Evolutionary conservation across 2,329 filamentous ascomycete genomes (phyloP).

Genomic region (Penicillium sp.): DNA sequence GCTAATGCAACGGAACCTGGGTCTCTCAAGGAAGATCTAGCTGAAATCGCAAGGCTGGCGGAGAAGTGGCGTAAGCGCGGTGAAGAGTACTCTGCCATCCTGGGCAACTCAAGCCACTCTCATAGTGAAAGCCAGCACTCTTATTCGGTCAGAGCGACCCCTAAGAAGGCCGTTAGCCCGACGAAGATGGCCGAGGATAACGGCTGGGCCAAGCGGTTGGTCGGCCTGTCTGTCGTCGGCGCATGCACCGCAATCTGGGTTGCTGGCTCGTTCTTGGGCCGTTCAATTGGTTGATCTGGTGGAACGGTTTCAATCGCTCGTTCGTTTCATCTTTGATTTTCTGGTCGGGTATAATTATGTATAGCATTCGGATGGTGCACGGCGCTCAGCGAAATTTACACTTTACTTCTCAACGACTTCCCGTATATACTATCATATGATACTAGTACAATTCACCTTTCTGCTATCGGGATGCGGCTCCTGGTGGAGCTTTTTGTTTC

Average conservation of each 20-base stretch:
- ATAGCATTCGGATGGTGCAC: constrained; percentile 19
- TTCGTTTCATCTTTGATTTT: not conserved
- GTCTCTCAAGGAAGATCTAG: constrained; percentile 69
- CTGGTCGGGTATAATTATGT: not conserved
- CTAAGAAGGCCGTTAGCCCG: constrained; percentile 49
- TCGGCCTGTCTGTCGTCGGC: constrained; percentile 41
- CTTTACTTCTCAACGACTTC: not conserved
- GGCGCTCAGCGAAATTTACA: constrained; percentile 11
- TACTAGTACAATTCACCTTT: too few relatives aligned
- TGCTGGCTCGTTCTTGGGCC: constrained; percentile 39
- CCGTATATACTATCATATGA: too few relatives aligned
- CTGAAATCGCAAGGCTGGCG: constrained; percentile 68
- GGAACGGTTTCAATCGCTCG: not conserved
- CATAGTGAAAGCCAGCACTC: constrained; percentile 14
- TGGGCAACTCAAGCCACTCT: constrained; percentile 26
- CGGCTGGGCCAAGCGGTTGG: constrained; percentile 62
- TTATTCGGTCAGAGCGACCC: constrained; percentile 21
- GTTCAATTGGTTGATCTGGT: constrained; percentile 16
- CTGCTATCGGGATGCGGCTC: too few relatives aligned
- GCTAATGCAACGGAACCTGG: constrained; percentile 57
- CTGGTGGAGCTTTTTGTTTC: too few relatives aligned
- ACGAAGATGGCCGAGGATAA: constrained; percentile 68
- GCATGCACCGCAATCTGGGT: constrained; percentile 43
- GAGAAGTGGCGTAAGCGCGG: constrained; percentile 54
- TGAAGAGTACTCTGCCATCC: constrained; percentile 34